These are phyloP conservation scores for Jatropha curcas DNA, from an alignment of 345 rosid species.

Conservation along the genomic window DNA sequence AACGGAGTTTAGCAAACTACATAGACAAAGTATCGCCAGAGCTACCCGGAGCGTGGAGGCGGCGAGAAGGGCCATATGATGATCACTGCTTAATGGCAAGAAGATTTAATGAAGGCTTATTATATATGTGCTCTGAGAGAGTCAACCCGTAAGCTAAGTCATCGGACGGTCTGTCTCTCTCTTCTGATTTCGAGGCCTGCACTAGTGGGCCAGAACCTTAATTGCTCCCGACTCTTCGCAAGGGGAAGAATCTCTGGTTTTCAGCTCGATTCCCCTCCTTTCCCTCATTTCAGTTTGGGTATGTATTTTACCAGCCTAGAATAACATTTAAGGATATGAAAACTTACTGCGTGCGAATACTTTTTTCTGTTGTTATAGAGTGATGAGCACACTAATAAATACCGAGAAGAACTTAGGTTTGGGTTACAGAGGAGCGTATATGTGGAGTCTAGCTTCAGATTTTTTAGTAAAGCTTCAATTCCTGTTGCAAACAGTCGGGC, in stretches of 20 bases:
- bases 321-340: not conserved
- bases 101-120: slow-evolving; percentile 66
- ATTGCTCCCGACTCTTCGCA: slow-evolving; percentile 73
- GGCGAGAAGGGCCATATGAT: slow-evolving; percentile 80
- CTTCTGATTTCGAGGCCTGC: slow-evolving; percentile 69
- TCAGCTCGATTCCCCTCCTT: slow-evolving; percentile 78
- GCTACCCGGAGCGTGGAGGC: slow-evolving; percentile 99
- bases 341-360: not conserved
- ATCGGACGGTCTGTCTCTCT: slow-evolving; percentile 71
- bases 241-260: slow-evolving; percentile 95
- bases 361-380: not conserved
- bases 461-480: not conserved
- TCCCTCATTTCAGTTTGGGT: slow-evolving; percentile 96
- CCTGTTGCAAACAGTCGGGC: no score
- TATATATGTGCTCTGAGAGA: no score
- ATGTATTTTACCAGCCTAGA: slow-evolving; percentile 20
- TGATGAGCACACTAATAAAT: no score
- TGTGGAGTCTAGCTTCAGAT: not conserved
- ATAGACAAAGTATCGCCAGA: slow-evolving; percentile 89
- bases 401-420: not conserved
- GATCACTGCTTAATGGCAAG: slow-evolving; percentile 74
- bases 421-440: no score
- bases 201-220: slow-evolving; percentile 69
- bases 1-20: no score
- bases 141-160: no score